Base-by-base conservation (phyloP, 176 grass and related monocot species). In the Carex parvula region DNA sequence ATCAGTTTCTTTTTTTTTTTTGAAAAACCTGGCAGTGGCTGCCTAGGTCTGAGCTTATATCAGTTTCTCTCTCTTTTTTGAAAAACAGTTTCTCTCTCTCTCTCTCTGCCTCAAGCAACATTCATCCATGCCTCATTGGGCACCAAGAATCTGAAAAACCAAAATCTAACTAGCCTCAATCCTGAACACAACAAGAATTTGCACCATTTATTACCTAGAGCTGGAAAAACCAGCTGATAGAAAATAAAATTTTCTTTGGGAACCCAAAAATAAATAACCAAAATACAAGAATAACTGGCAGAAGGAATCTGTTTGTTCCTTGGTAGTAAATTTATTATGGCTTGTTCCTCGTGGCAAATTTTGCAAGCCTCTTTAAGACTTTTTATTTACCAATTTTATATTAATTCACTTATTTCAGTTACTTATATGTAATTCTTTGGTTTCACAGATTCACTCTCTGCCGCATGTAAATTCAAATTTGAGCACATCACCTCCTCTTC, bases 381-480 rank as follows among this genome's bases (percentile, higher is more conserved):
- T 52, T 24, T 48, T 33, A 52, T 29, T 44, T 55, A 21, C 5
- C 13, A 60, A 44, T 59, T 58, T 74, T 60, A 33, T 62, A 8
- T 69, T 85, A 83, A 78, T 60, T 63, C 18, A 70, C 71, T 81
- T 69, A 18, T 18, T 84, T 16, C 10, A 20, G 6, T 61, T 81
- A 12, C 16, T 74, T 74, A 74, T 52, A 81, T 39, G 39, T 68
- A 83, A 57, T 48, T 53, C 9, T 88, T 85, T 89, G 78, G 12
- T 59, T 79, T 88, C 90, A 86, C 93, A 99, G 97, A 92, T 94
- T 93, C 93, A 70, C 89, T 99, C 86, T 90, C 93, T 74, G 93
- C 91, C 72, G 93, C 93, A 33, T 99, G 97, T 83, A 90, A 73
- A 71, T 95, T 99, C 75, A 93, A 79, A 82, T 99, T 95, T 89